Percentiles rank a stretch among this genome's conserved stretches.
Evolutionary conservation across 306 rosid genomes (phyloP).

Genomic region (Prunus davidiana): DNA sequence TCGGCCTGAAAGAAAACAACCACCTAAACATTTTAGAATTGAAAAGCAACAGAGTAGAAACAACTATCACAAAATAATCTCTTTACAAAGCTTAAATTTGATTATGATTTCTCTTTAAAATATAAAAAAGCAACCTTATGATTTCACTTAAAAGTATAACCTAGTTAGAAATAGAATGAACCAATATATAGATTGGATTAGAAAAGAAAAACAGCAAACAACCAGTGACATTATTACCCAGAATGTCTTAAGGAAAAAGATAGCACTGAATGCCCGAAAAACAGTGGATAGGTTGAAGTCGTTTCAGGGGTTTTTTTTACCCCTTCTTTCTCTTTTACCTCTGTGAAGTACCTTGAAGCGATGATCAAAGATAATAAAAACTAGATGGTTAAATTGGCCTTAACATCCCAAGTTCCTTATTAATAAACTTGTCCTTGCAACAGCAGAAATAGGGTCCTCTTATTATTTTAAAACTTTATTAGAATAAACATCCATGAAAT

Average conservation of each 20-base stretch:
- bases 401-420: not conserved
- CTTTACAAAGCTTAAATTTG: not conserved
- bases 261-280: not conserved
- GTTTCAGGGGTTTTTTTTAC: not conserved
- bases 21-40: conserved; percentile 7
- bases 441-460: not conserved
- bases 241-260: not conserved
- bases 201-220: not conserved
- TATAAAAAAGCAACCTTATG: not conserved
- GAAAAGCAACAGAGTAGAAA: conserved; percentile 9
- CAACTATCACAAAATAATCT: conserved; percentile 1
- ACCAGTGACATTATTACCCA: not conserved
- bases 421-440: not conserved
- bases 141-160: conserved; percentile 1
- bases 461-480: not conserved
- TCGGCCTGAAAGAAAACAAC: conserved; percentile 66
- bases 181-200: not conserved
- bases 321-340: not conserved
- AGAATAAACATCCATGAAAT: conserved; percentile 4
- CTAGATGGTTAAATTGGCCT: not conserved
- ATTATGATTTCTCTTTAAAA: not conserved
- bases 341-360: not conserved
- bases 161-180: not conserved
- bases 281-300: not conserved
- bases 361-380: not conserved